These are phyloP conservation scores for Mycena galopus DNA, from an alignment of 768 basidiomycete species.

Conservation along the genomic window DNA sequence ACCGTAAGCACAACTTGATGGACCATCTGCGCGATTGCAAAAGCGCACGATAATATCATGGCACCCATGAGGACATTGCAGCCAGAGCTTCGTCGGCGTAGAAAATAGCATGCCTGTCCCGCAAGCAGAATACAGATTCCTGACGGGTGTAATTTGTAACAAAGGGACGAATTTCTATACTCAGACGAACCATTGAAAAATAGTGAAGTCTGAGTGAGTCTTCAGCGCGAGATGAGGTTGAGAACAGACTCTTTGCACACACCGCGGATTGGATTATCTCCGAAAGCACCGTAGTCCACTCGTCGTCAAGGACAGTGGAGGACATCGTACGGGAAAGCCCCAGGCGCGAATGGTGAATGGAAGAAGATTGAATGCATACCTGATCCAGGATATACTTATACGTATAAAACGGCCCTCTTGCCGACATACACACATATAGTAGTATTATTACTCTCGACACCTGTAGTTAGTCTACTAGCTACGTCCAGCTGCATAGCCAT, in stretches of 20 bases:
- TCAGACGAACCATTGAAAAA: not conserved
- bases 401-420: too few species aligned
- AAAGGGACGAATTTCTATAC: too few species aligned
- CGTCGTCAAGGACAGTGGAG: not conserved
- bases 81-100: not conserved
- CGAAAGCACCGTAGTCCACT: not conserved
- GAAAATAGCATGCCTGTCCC: not conserved
- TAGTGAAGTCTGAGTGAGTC: not conserved
- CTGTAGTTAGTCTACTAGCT: too few species aligned
- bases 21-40: not conserved
- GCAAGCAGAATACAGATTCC: slow-evolving; percentile 7
- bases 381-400: too few species aligned
- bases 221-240: not conserved
- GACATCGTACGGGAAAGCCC: not conserved
- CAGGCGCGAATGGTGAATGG: too few species aligned
- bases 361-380: too few species aligned
- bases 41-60: not conserved
- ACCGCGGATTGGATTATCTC: not conserved
- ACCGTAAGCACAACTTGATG: not conserved
- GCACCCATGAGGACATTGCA: not conserved
- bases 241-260: not conserved
- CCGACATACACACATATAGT: too few species aligned
- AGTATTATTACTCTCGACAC: too few species aligned
- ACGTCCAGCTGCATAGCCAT: too few species aligned
- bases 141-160: not conserved